Base-by-base conservation (phyloP, 345 rosid genomes). In the Camelina hispida region DNA sequence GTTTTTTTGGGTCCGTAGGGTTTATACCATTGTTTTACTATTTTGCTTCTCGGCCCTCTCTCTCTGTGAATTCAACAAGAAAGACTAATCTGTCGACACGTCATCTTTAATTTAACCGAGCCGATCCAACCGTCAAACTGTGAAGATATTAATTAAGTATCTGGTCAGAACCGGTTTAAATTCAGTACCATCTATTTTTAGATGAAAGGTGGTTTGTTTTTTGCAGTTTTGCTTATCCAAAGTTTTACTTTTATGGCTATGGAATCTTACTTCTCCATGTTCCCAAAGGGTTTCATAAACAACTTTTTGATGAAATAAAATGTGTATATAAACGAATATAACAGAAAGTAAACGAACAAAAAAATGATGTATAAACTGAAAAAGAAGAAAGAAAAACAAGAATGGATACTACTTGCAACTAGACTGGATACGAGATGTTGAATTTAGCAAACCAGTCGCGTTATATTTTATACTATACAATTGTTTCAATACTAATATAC, bases 231-330 rank as follows among this genome's bases (percentile, higher is more conserved):
- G 71, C 71, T 74, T 65, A 65, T 56, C 78, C 66, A n/a, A 65
- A 7, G n/a, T 66, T 4, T 22, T 35, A n/a, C n/a, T n/a, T 20
- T 57, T 37, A 34, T 34, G 37, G n/a, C 4, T 25, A 4, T 57
- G 60, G 72, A 74, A 74, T 74, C 78, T 66, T 38, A 74, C 78
- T 74, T 66, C 72, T 74, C 73, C 78, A 50, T 75, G 78, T 59
- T 59, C 32, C 32, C 46, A 67, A 67, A 59, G 78, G 73, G 53
- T 75, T 58, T 5, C 1, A 50, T 6, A 59, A 59, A 50, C 46
- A 58, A 35, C 51, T 28, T 48, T 57, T 25, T 25, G 30, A 25
- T 5, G 42, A 66, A 46, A 46, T 56, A 56, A 56, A 53, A n/a
- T n/a, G n/a, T n/a, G 58, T 56, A 15, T 14, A 7, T 38, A 68